These are phyloP conservation scores for Schoenoplectus triqueter DNA, from an alignment of 202 grass and related monocot genomes.

Conservation along the genomic window DNA sequence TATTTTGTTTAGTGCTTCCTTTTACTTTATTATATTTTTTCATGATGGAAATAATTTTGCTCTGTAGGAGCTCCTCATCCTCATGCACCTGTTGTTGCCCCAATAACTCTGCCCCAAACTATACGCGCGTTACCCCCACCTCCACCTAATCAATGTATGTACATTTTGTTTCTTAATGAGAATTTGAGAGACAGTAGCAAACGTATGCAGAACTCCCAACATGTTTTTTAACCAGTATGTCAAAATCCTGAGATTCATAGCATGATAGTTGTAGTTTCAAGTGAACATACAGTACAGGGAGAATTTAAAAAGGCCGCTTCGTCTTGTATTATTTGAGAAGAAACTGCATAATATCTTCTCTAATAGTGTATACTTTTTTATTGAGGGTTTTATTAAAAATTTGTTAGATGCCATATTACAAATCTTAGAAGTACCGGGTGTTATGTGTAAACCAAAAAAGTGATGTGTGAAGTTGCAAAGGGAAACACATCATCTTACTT, in stretches of 20 bases:
- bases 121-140: conserved; percentile 57
- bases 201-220: conserved; percentile 27
- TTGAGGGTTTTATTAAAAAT: neutral
- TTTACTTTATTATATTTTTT: conserved; percentile 25
- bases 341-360: neutral
- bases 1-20: conserved; percentile 8
- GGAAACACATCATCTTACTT: neutral
- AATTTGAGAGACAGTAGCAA: neutral
- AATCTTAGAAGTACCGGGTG: neutral
- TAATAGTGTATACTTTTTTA: neutral
- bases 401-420: neutral
- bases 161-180: conserved; percentile 3
- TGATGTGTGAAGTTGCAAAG: neutral
- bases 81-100: conserved; percentile 45
- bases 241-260: neutral
- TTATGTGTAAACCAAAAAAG: conserved; percentile 11
- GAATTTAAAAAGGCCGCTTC: neutral
- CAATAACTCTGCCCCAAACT: conserved; percentile 48
- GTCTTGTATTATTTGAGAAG: neutral
- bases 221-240: neutral
- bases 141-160: conserved; percentile 70
- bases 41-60: conserved; percentile 20
- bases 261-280: neutral
- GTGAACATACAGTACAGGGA: neutral
- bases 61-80: conserved; percentile 50